Evolutionary conservation across 495 filamentous ascomycete genomes (phyloP).

Genomic region (Penicillium coffeae): DNA sequence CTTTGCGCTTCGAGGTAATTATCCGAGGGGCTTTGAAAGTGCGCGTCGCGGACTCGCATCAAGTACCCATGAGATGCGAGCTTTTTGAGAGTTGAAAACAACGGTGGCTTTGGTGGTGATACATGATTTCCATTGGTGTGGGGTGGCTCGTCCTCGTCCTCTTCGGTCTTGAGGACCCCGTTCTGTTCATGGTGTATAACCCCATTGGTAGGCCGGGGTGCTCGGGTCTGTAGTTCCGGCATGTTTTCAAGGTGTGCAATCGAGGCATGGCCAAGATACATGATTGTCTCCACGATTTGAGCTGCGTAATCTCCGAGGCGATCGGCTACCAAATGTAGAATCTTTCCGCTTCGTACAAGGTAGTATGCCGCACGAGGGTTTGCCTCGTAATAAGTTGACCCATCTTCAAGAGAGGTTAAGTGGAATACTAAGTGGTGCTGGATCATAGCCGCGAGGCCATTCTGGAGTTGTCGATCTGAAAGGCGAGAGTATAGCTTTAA

Average conservation of each 20-base stretch:
- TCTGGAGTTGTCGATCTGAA: constrained; percentile 61
- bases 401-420: constrained; percentile 58
- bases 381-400: constrained; percentile 72
- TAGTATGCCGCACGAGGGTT: constrained; percentile 71
- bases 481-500: constrained; percentile 66
- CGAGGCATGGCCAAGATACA: constrained; percentile 72
- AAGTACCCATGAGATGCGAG: constrained; percentile 50
- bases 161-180: constrained; percentile 19
- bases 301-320: constrained; percentile 67
- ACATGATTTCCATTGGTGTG: constrained; percentile 21
- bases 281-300: constrained; percentile 66
- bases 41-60: constrained; percentile 40
- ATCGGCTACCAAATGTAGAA: constrained; percentile 67
- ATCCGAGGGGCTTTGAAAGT: constrained; percentile 51
- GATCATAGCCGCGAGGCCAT: constrained; percentile 77
- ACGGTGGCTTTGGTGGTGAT: constrained; percentile 20
- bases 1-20: constrained; percentile 47
- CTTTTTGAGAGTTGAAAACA: constrained; percentile 42
- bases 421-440: constrained; percentile 85
- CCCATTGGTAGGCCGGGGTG: constrained; percentile 24
- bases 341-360: constrained; percentile 74
- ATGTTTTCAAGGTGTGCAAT: constrained; percentile 60
- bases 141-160: constrained; percentile 7
- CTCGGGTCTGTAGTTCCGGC: constrained; percentile 29
- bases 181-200: constrained; percentile 28